Conservation (phyloP, 1,284 basidiomycete species). For the Exobasidium rhododendri region DNA sequence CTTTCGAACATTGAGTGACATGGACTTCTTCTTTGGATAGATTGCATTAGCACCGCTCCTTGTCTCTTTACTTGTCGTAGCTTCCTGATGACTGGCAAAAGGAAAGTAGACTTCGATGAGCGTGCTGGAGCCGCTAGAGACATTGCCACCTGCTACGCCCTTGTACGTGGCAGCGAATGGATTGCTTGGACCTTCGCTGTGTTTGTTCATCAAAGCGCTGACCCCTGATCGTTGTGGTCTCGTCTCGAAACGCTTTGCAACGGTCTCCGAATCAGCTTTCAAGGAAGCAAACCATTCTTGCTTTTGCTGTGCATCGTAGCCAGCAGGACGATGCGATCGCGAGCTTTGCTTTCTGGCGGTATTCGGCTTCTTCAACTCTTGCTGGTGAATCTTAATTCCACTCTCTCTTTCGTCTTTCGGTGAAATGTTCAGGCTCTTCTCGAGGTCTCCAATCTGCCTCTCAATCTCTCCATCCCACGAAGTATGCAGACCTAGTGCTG, state of each 20-base stretch:
- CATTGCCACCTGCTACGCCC: constrained; percentile 55
- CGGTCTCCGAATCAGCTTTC: constrained; percentile 21
- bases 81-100: constrained; percentile 61
- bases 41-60: constrained; percentile 29
- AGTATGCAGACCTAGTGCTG: not conserved
- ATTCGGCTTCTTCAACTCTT: not conserved
- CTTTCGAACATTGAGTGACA: constrained; percentile 67
- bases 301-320: not conserved
- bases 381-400: not conserved
- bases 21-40: constrained; percentile 47
- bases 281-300: constrained; percentile 32
- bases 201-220: constrained; percentile 30
- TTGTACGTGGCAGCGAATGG: constrained; percentile 57
- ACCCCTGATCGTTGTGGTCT: constrained; percentile 31
- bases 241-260: constrained; percentile 28
- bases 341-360: not conserved
- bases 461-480: not conserved
- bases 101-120: constrained; percentile 83
- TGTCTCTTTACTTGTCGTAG: constrained; percentile 2
- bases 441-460: not conserved
- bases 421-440: not conserved
- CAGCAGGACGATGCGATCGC: not conserved
- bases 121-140: constrained; percentile 54
- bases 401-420: not conserved
- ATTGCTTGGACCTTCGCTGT: constrained; percentile 42